Conservation (phyloP, 1,139 yeast species). For the Kurtzmaniella quercitrusa region DNA sequence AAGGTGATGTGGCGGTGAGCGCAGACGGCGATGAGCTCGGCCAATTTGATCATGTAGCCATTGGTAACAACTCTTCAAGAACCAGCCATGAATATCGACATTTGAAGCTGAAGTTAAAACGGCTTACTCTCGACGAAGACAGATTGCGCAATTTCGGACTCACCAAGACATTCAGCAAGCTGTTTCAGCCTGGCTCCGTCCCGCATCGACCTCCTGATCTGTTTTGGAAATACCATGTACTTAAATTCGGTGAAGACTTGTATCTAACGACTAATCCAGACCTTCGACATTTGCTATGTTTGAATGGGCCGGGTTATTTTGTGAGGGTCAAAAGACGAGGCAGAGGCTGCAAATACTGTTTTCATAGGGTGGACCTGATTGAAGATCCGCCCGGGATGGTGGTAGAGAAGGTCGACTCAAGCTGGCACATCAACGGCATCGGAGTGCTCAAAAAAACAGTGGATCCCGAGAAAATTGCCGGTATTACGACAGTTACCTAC, state of each 20-base stretch:
- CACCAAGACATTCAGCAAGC: neutral
- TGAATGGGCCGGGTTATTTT: slow-evolving; percentile 55
- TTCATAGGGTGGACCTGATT: slow-evolving; percentile 27
- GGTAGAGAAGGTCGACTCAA: slow-evolving; percentile 11
- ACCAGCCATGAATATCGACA: neutral
- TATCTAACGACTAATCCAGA: slow-evolving; percentile 61
- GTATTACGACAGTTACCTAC: slow-evolving; percentile 21
- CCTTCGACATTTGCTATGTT: slow-evolving; percentile 47
- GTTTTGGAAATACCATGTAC: slow-evolving; percentile 61
- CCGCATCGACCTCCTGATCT: slow-evolving; percentile 13
- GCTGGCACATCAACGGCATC: neutral
- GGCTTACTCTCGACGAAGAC: neutral
- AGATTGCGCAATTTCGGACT: neutral
- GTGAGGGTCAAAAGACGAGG: slow-evolving; percentile 26
- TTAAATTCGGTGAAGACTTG: slow-evolving; percentile 44
- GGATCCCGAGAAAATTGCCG: slow-evolving; percentile 1
- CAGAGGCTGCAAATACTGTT: slow-evolving; percentile 27
- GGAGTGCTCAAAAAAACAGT: slow-evolving; percentile 1
- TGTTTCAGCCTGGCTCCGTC: neutral
- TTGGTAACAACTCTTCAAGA: neutral
- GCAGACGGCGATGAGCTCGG: neutral
- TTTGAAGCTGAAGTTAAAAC: neutral
- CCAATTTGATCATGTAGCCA: neutral
- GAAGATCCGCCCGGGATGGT: slow-evolving; percentile 23
- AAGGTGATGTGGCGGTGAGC: too few relatives aligned